These are phyloP conservation scores for Glarea lozoyensis DNA, from an alignment of 495 filamentous ascomycete genomes.

Conservation along the genomic window DNA sequence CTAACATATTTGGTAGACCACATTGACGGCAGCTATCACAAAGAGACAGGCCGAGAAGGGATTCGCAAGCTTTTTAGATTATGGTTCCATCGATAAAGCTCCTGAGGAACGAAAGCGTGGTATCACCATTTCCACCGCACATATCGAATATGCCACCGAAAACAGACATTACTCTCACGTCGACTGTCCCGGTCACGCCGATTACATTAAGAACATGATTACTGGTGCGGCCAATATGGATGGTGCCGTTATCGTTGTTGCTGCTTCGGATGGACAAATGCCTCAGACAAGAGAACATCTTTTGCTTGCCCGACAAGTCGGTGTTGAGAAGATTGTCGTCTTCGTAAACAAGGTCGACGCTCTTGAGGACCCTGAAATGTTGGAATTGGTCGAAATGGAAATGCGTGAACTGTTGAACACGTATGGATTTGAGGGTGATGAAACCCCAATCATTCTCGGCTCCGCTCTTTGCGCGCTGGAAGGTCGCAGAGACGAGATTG, in stretches of 20 bases:
- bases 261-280: slow-evolving; percentile 98
- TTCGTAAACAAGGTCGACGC: slow-evolving; percentile 99
- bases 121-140: slow-evolving; percentile 97
- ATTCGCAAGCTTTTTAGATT: slow-evolving; percentile 86
- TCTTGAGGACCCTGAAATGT: slow-evolving; percentile 95
- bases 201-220: slow-evolving; percentile 99
- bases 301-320: slow-evolving; percentile 93
- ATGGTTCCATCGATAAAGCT: slow-evolving; percentile 96
- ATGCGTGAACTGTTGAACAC: slow-evolving; percentile 90
- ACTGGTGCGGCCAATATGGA: slow-evolving; percentile 99
- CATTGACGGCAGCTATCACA: slow-evolving; percentile 94
- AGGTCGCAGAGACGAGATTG: slow-evolving; percentile 77
- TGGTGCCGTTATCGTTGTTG: slow-evolving; percentile 97
- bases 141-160: slow-evolving; percentile 96
- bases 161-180: slow-evolving; percentile 95
- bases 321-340: slow-evolving; percentile 94
- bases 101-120: slow-evolving; percentile 98
- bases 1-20: slow-evolving; percentile 54
- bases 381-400: slow-evolving; percentile 99
- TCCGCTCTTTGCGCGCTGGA: slow-evolving; percentile 96
- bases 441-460: slow-evolving; percentile 92
- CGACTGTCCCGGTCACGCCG: slow-evolving; percentile 98
- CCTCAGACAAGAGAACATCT: slow-evolving; percentile 98
- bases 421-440: slow-evolving; percentile 97
- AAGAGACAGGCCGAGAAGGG: slow-evolving; percentile 94